A percentile compares a stretch with the other conserved stretches of the same genome.
These are phyloP conservation scores for Suillus lakei DNA, from an alignment of 768 basidiomycete genomes.

Conservation along the genomic window DNA sequence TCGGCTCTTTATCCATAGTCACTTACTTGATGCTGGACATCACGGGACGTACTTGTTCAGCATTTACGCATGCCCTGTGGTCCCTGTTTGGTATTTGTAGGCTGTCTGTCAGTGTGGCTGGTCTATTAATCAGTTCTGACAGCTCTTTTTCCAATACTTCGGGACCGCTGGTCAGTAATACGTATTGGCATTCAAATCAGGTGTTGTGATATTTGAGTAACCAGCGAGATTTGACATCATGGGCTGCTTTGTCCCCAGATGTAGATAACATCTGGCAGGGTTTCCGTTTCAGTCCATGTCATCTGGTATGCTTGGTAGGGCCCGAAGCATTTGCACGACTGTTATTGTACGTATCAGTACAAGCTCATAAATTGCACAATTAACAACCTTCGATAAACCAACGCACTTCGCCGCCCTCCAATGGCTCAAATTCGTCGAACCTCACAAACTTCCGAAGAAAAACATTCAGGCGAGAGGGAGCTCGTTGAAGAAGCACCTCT, in stretches of 20 bases:
- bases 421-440: neutral
- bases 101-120: neutral
- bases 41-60: neutral
- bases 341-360: neutral
- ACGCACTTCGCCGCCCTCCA: neutral
- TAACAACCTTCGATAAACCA: neutral
- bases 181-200: neutral
- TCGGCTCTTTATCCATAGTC: neutral
- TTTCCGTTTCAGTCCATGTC: neutral
- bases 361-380: neutral
- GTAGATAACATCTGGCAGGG: neutral
- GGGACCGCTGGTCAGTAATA: neutral
- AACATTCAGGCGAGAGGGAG: neutral
- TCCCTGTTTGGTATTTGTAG: neutral
- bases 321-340: neutral
- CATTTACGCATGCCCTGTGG: neutral
- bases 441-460: neutral
- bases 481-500: neutral
- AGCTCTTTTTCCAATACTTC: neutral
- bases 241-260: neutral
- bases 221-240: neutral
- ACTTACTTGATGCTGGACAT: neutral
- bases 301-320: neutral
- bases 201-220: neutral
- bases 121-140: neutral